Percentiles rank a stretch among this genome's conserved stretches.
Conservation (phyloP, 495 filamentous ascomycete genomes). For the Pyrenopolyporus hunteri region DNA sequence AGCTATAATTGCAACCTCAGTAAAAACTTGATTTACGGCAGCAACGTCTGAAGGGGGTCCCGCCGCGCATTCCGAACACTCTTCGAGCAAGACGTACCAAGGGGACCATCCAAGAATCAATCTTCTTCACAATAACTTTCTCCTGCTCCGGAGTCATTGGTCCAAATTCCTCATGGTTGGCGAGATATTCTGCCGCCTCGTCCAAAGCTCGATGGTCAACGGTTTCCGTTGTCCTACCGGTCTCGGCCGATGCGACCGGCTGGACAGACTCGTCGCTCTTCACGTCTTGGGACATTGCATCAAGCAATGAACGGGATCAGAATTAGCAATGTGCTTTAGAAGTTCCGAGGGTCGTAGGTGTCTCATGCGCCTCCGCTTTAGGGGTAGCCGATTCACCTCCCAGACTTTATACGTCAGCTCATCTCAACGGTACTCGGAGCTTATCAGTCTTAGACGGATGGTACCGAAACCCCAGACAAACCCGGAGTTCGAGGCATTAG, state of each 20-base stretch:
- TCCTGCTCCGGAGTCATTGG: slow-evolving; percentile 43
- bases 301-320: neutral
- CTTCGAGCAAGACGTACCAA: slow-evolving; percentile 43
- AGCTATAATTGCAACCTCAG: slow-evolving; percentile 1
- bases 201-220: slow-evolving; percentile 22
- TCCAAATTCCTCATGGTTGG: slow-evolving; percentile 27
- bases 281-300: slow-evolving; percentile 20
- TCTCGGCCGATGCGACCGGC: slow-evolving; percentile 14
- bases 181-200: slow-evolving; percentile 33
- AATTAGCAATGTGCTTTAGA: neutral
- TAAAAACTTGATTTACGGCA: neutral
- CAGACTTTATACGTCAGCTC: slow-evolving; percentile 23
- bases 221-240: slow-evolving; percentile 17
- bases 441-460: slow-evolving; percentile 31
- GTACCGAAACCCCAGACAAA: neutral
- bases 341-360: neutral
- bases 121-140: slow-evolving; percentile 50
- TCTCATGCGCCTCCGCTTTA: slow-evolving; percentile 11
- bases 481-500: neutral
- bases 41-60: neutral
- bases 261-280: slow-evolving; percentile 18
- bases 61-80: too few relatives aligned
- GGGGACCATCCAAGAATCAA: slow-evolving; percentile 55
- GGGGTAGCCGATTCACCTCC: slow-evolving; percentile 3
- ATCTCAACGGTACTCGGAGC: slow-evolving; percentile 5